Conservation (phyloP, 495 filamentous ascomycete genomes). For the Neurospora sp. region DNA sequence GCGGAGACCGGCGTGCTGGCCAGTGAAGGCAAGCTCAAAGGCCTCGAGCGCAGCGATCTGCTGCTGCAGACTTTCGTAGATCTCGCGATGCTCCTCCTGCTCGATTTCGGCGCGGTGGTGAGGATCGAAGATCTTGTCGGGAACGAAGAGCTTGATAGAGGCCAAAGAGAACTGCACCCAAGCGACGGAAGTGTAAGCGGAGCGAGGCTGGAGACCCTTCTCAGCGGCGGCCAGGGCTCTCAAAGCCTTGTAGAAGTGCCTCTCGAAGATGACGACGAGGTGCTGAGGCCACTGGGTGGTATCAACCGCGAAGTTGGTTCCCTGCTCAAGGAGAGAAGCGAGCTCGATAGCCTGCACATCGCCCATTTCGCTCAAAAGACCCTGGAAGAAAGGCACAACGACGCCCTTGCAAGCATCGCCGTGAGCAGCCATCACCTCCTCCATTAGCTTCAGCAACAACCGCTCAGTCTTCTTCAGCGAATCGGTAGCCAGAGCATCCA, state of each 20-base stretch:
- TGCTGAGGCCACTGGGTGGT: constrained; percentile 10
- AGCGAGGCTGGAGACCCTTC: constrained; percentile 14
- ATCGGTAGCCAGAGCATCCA: constrained; percentile 35
- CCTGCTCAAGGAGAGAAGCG: constrained; percentile 15
- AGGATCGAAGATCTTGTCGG: constrained; percentile 78
- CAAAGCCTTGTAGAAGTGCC: constrained; percentile 33
- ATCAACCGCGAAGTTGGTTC: constrained; percentile 1
- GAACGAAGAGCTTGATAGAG: constrained; percentile 69
- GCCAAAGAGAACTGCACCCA: constrained; percentile 59
- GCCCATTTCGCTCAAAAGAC: constrained; percentile 2
- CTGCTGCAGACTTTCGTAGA: constrained; percentile 40
- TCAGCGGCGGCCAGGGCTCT: constrained; percentile 23
- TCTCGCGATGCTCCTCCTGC: constrained; percentile 50
- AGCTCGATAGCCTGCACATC: constrained; percentile 5
- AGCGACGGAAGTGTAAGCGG: constrained; percentile 37
- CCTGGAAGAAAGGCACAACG: constrained; percentile 7
- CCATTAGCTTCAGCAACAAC: constrained; percentile 39
- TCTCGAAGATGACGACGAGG: constrained; percentile 19
- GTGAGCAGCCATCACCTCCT: constrained; percentile 36
- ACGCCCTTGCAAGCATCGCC: constrained; percentile 10
- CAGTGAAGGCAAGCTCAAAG: constrained; percentile 60
- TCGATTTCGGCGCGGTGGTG: constrained; percentile 67
- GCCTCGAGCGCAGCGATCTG: constrained; percentile 50
- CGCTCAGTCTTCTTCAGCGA: constrained; percentile 36
- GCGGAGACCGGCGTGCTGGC: constrained; percentile 53